A percentile compares a stretch with the other conserved stretches of the same genome.
These are phyloP conservation scores for Cryptosporidium ubiquitum DNA, from an alignment of 169 alveolate species.

Conservation along the genomic window DNA sequence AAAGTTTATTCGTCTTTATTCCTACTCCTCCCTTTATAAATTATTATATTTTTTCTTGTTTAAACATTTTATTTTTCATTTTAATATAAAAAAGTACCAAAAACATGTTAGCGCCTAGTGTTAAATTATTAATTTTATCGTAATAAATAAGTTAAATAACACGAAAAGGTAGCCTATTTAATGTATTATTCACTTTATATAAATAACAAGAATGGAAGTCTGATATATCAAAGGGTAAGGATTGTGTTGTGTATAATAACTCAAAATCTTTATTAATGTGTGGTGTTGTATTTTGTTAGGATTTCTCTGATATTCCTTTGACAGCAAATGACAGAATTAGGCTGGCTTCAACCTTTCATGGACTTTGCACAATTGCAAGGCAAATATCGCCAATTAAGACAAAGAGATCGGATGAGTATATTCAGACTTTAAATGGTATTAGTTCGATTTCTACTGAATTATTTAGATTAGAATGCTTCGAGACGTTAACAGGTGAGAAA, in stretches of 20 bases:
- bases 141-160: neutral
- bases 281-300: constrained; percentile 76
- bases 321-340: constrained; percentile 91
- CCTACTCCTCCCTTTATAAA: neutral
- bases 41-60: neutral
- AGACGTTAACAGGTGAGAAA: constrained; percentile 90
- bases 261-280: neutral
- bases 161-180: neutral
- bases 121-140: neutral
- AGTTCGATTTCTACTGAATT: constrained; percentile 86
- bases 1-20: neutral
- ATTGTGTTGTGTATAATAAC: neutral
- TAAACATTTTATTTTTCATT: neutral
- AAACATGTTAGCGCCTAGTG: neutral
- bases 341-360: constrained; percentile 94
- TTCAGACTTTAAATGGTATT: constrained; percentile 85
- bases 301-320: constrained; percentile 86
- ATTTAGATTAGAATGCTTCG: constrained; percentile 90
- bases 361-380: constrained; percentile 91
- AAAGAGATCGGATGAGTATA: constrained; percentile 64
- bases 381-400: constrained; percentile 84
- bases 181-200: constrained; percentile 86
- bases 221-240: constrained; percentile 90
- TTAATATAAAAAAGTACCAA: neutral
- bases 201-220: constrained; percentile 92